Base-by-base conservation (phyloP, 225 moss, liverwort and hornwort species). In the Bryum argenteum region DNA sequence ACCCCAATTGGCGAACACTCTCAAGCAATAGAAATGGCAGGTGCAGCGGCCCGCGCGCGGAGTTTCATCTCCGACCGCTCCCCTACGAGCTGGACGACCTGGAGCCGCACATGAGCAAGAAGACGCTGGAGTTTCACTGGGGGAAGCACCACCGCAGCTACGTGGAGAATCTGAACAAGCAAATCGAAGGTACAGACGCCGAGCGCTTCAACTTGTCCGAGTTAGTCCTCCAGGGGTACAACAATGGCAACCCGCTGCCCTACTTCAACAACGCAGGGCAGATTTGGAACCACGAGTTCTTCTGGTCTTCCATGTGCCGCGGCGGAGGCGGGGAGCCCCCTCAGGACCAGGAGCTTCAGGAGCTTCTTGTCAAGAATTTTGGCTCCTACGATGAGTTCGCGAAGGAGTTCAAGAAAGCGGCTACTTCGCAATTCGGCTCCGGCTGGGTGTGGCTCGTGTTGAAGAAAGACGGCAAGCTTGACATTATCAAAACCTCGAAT, bases 381-480 rank as follows among this genome's bases (percentile, higher is more conserved):
- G 94, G 87, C 14, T 91, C 89, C 9, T 91, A 73, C 44, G 89
- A 93, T 14, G 74, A 79, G 39, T 99, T 99, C 52, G 70, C 80
- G 51, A 67, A 61, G 41, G 84, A 90, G 50, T 94, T 94, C 63
- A 91, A 88, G 87, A 64, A 61, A 3, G 98, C 94, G 24, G 94
- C 89, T 61, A 77, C 70, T 1, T 84, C 89, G 3, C 89, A 82
- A 33, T 98, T 98, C 40, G 98, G 98, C 3, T 89, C 98, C 20
- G 98, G 98, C 39, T 98, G 98, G 98, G 91, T 91, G 55, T 98
- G 98, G 98, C 92, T 98, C 11, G 92, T 94, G 6, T 72, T 92
- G 82, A 88, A 81, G 91, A 89, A 87, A 68, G 85, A 94, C 28
- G 80, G 74, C 12, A 94, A 98, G 75, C 89, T 98, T 18, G 83